These are phyloP conservation scores for Mortierella sp. DNA, from an alignment of 371 early-diverging fungal species.

Conservation along the genomic window DNA sequence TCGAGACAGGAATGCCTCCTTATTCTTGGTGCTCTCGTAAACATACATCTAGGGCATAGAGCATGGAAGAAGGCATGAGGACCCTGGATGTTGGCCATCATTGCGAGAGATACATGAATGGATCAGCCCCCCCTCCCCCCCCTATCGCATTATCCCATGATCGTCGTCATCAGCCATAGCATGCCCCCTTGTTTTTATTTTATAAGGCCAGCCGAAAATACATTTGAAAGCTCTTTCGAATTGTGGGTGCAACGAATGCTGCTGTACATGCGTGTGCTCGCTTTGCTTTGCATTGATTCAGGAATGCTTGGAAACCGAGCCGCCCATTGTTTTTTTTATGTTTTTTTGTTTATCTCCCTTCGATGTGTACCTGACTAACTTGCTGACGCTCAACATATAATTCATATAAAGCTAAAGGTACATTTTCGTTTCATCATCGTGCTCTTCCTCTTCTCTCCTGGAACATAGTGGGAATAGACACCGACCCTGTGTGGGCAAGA, in stretches of 20 bases:
- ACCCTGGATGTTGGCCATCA: neutral
- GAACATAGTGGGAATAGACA: slow-evolving; percentile 1
- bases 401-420: neutral
- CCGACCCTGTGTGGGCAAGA: neutral
- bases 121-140: neutral
- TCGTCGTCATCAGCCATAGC: neutral
- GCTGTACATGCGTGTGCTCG: neutral
- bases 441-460: neutral
- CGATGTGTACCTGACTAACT: neutral
- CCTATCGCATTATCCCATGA: neutral
- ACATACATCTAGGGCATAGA: neutral
- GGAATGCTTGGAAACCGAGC: slow-evolving; percentile 12
- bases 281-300: slow-evolving; percentile 3
- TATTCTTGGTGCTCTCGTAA: neutral
- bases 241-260: slow-evolving; percentile 7
- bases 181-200: neutral
- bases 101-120: neutral
- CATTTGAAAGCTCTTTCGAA: neutral
- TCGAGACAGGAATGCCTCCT: neutral
- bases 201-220: neutral
- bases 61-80: neutral
- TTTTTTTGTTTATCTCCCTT: neutral
- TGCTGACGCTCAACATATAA: neutral
- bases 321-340: neutral
- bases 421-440: slow-evolving; percentile 2